Evolutionary conservation across 2,329 filamentous ascomycete genomes (phyloP).

Genomic region (Calonectria ilicicola): DNA sequence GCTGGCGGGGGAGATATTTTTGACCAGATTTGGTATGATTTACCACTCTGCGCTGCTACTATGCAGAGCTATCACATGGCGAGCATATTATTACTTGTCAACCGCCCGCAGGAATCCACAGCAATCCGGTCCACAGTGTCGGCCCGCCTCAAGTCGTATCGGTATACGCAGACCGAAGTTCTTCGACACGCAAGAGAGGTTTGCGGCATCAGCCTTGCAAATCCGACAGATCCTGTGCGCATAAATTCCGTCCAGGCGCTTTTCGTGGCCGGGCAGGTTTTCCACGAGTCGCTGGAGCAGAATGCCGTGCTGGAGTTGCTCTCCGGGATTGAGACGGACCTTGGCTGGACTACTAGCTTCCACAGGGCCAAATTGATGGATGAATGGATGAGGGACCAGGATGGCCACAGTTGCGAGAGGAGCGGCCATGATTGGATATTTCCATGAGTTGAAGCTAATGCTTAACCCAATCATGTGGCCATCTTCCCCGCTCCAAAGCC

Average conservation of each 20-base stretch:
- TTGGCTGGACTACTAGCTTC: conserved; percentile 68
- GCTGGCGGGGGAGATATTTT: conserved; percentile 42
- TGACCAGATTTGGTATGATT: conserved; percentile 71
- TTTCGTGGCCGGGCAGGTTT: conserved; percentile 39
- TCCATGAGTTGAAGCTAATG: background rate
- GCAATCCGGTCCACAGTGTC: conserved; percentile 39
- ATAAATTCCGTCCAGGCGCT: conserved; percentile 37
- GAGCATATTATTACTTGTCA: conserved; percentile 70
- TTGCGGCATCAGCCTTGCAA: conserved; percentile 35
- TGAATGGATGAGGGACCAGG: conserved; percentile 29
- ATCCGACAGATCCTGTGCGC: conserved; percentile 31
- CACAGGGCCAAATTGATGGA: conserved; percentile 32
- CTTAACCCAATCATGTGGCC: background rate
- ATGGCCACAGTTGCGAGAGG: background rate
- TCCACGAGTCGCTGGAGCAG: conserved; percentile 64
- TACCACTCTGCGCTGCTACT: conserved; percentile 73
- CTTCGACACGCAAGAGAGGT: conserved; percentile 35
- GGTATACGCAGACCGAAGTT: conserved; percentile 28
- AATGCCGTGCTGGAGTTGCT: conserved; percentile 66
- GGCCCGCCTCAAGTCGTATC: conserved; percentile 33
- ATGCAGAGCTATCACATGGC: conserved; percentile 77
- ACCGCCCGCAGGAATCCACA: conserved; percentile 48
- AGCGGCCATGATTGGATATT: background rate
- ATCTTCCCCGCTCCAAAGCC: background rate
- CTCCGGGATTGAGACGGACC: conserved; percentile 70